Conservation (phyloP, 169 alveolate species). For the Cryptosporidium sp. region DNA sequence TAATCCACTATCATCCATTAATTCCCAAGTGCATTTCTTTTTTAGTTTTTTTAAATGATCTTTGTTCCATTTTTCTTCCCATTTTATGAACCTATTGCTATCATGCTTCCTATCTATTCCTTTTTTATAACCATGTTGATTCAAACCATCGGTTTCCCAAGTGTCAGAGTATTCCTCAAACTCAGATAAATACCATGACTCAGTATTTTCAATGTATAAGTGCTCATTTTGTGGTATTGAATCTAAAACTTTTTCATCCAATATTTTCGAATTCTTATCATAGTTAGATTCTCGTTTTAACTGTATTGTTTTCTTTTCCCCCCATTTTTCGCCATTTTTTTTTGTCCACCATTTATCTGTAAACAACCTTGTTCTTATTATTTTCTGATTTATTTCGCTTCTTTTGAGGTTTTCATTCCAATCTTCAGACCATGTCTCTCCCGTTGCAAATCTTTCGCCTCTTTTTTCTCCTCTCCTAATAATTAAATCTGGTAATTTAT, state of each 20-base stretch:
- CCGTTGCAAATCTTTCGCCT: conserved; percentile 23
- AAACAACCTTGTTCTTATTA: conserved; percentile 8
- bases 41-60: not conserved
- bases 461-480: conserved; percentile 45
- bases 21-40: conserved; percentile 36
- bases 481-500: not conserved
- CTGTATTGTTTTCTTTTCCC: conserved; percentile 38
- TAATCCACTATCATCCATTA: conserved; percentile 23
- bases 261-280: not conserved
- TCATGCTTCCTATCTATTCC: conserved; percentile 11
- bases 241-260: not conserved
- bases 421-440: conserved; percentile 68
- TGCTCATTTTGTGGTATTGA: not conserved
- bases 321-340: conserved; percentile 62
- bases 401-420: conserved; percentile 24
- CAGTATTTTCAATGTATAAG: conserved; percentile 23
- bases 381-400: not conserved
- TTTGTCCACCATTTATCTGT: conserved; percentile 60
- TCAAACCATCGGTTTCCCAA: conserved; percentile 42
- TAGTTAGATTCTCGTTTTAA: not conserved
- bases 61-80: conserved; percentile 66
- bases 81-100: conserved; percentile 2
- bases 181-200: conserved; percentile 25
- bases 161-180: conserved; percentile 37
- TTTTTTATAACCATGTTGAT: conserved; percentile 35